Base-by-base conservation (phyloP, 2,329 filamentous ascomycete genomes). In the Metarhizium guizhouense region DNA sequence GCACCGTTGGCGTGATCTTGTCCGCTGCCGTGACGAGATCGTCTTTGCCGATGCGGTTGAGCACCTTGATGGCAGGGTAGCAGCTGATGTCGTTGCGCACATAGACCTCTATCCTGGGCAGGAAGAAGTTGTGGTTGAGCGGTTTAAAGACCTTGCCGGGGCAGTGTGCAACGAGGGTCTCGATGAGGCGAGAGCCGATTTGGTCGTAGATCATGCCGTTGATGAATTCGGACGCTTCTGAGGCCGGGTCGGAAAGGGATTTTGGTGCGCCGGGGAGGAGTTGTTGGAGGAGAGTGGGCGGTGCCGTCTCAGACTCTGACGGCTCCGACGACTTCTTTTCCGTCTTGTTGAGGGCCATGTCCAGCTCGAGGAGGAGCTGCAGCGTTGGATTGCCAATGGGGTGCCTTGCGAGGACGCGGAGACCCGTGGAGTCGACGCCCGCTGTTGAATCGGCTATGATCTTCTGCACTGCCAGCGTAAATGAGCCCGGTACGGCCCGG, bases 131-230 rank as follows among this genome's bases (percentile, higher is more conserved):
- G 56, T 81, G 83, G 72, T 95, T 93, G 6, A 99, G 78, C 14
- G 84, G 82, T 71, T 96, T 96, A 81, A 97, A 99, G 38, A 91
- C 74, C 71, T 94, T 96, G 47, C 89, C 91, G 0, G 94, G 91
- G 16, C 86, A 84, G 66, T 87, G 81, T 30, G 85, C 81, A 60
- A 96, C 82, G 59, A 99, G 86, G 0, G 86, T 90, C 73, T 99
- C 94, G 25, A 97, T 78, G 2, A 99, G 78, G 48, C 93, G 86
- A 3, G 93, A 96, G 16, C 94, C 94, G 53, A 97, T 86, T 2
- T 87, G 80, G 66, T 97, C 91, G 70, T 96, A 97, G 30, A 96
- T 77, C 67, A 97, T 82, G 55, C 88, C 85, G 64, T 88, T 91
- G 67, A 97, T 81, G 67, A 97, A 96, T 16, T 80, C 76, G 11